Base-by-base conservation (phyloP, 2,329 filamentous ascomycete genomes). In the Stagonosporopsis chrysanthemi region DNA sequence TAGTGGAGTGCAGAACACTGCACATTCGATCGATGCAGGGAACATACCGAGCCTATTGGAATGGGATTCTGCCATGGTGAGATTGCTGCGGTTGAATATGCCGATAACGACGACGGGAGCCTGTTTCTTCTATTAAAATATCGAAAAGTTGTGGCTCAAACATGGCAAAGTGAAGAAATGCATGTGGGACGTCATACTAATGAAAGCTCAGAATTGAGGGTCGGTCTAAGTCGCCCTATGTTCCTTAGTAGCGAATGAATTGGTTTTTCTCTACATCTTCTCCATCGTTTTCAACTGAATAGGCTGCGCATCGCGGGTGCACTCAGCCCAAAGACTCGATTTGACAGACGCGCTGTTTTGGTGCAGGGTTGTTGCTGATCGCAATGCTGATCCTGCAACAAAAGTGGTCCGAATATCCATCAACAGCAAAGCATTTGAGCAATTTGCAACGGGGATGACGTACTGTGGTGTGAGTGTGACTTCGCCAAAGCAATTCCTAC, bases 161-260 rank as follows among this genome's bases (percentile, higher is more conserved):
- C 48, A 66, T 63, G 59, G 58, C 49, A 60, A 67, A 63, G 49
- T 60, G 35, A 58, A 57, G 57, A 69, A 66, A 66, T 63, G 58
- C 57, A 67, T 69, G 47, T 24, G 48, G 50, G 58, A 67, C 61
- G 63, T 69, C 63, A 69, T 62, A 28, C 47, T 41, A 45, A 42
- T 48, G 55, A 64, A 59, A 45, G 22, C 54, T 64, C 23, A 24
- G 11, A 24, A 48, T 48, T 43, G 47, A 24, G 24, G 42, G 26
- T 57, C 54, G 54, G 54, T 52, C 54, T 44, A 57, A 52, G 43
- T 57, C 48, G 54, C 54, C 44, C 54, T 40, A 49, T 11, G 15
- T 6, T 15, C 17, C 24, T 28, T 6, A 48, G 23, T 26, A 52
- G 33, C 54, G 49, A 57, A 57, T 44, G 31, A 45, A n/a, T 40